Percentiles rank a stretch among this genome's conserved stretches.
Evolutionary conservation across 495 filamentous ascomycete genomes (phyloP).

Genomic region (Penicillium cataractarum): DNA sequence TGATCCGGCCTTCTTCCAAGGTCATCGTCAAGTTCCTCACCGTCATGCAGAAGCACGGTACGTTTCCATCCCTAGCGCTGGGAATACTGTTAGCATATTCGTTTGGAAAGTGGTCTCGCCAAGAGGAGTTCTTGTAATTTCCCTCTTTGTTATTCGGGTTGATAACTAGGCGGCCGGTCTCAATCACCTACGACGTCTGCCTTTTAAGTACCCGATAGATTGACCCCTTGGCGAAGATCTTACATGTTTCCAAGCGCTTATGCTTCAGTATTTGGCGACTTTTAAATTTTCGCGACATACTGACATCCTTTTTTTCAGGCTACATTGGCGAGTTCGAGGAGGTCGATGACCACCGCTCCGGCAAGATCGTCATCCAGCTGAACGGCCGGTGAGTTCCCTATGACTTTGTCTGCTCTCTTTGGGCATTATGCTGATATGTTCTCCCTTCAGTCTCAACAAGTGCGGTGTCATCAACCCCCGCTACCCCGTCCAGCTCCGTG

Average conservation of each 20-base stretch:
- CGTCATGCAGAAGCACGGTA: constrained; percentile 99
- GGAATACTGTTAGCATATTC: neutral
- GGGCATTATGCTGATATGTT: neutral
- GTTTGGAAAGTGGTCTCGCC: neutral
- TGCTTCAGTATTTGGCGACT: constrained; percentile 71
- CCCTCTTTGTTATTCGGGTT: constrained; percentile 66
- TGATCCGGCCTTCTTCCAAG: constrained; percentile 96
- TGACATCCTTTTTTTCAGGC: constrained; percentile 65
- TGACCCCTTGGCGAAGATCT: constrained; percentile 71
- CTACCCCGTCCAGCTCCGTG: constrained; percentile 96
- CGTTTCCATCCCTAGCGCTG: constrained; percentile 38
- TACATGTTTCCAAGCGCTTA: constrained; percentile 80
- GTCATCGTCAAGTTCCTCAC: constrained; percentile 98
- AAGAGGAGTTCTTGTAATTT: constrained; percentile 10
- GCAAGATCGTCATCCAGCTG: constrained; percentile 97
- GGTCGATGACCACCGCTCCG: constrained; percentile 97
- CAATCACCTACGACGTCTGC: constrained; percentile 78
- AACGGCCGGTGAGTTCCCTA: constrained; percentile 64
- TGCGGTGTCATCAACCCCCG: constrained; percentile 97
- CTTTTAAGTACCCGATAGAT: constrained; percentile 99
- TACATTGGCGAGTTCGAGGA: constrained; percentile 99
- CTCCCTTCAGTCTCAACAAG: constrained; percentile 79
- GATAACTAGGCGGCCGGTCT: constrained; percentile 99
- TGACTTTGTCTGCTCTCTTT: neutral
- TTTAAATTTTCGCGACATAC: constrained; percentile 92